A percentile compares a stretch with the other conserved stretches of the same genome.
phyloP scores from a whole-genome alignment of 305 asterid genomes.

The Fraxinus ornus region DNA sequence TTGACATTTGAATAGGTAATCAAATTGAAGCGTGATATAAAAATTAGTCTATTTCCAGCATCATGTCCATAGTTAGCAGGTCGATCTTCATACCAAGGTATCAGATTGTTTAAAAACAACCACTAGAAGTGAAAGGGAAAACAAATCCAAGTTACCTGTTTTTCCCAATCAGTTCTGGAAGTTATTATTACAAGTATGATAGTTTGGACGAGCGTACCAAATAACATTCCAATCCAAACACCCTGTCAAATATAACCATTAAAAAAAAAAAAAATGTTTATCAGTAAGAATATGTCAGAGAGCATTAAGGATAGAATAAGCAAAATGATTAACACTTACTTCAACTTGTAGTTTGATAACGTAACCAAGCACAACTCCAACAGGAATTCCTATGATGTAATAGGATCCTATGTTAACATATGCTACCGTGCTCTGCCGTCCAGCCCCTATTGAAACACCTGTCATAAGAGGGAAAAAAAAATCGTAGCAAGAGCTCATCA shows the following conservation, averaged over 20 bases:
- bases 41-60: background rate
- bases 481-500: background rate
- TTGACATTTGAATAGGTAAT: background rate
- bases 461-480: background rate
- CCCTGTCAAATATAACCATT: constrained; percentile 36
- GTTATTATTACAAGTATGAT: constrained; percentile 40
- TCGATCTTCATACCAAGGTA: background rate
- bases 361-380: constrained; percentile 66
- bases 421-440: constrained; percentile 69
- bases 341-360: constrained; percentile 48
- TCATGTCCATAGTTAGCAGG: background rate
- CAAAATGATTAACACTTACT: constrained; percentile 27
- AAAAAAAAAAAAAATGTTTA: background rate
- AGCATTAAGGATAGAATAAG: background rate
- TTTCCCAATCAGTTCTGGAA: constrained; percentile 59
- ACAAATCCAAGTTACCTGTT: constrained; percentile 38
- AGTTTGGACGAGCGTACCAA: constrained; percentile 58
- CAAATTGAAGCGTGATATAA: background rate
- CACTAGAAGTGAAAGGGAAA: background rate
- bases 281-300: background rate
- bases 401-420: constrained; percentile 65
- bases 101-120: background rate
- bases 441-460: constrained; percentile 69
- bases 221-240: constrained; percentile 72
- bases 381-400: constrained; percentile 65